Evolutionary conservation across 805 yeast species (phyloP).

Genomic region (Debaryomyces castellii): DNA sequence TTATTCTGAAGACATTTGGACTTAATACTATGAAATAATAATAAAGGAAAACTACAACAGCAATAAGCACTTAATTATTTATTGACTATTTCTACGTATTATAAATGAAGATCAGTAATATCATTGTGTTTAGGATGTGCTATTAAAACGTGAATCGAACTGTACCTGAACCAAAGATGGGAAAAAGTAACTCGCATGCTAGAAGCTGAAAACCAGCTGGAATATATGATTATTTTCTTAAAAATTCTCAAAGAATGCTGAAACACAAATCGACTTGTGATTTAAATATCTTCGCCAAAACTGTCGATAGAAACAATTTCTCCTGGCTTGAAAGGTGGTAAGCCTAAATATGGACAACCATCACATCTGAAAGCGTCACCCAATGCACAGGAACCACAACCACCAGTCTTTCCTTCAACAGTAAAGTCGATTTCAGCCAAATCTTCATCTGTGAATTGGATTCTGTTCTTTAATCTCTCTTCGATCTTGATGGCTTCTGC

Average conservation of each 20-base stretch:
- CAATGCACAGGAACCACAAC: conserved; percentile 94
- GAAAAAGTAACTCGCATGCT: not conserved
- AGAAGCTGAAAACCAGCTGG: not conserved
- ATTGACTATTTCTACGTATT: too few species aligned
- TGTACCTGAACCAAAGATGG: not conserved
- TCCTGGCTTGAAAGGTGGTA: conserved; percentile 98
- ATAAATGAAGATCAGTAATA: too few species aligned
- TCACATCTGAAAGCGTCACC: conserved; percentile 99
- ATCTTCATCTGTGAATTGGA: conserved; percentile 64
- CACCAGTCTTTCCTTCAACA: conserved; percentile 94
- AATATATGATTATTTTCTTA: too few species aligned
- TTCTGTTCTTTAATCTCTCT: conserved; percentile 44
- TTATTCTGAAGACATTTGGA: too few species aligned
- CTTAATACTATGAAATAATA: too few species aligned
- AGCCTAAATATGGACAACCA: conserved; percentile 95
- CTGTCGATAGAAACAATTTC: conserved; percentile 77
- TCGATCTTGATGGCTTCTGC: conserved; percentile 56
- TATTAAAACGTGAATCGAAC: too few species aligned
- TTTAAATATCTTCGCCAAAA: conserved; percentile 71
- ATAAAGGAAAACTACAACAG: too few species aligned
- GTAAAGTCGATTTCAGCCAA: conserved; percentile 92
- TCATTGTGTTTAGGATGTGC: not conserved
- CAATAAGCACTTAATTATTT: too few species aligned
- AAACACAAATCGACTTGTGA: not conserved
- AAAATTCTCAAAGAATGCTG: not conserved